Evolutionary conservation across 331 rosid species (phyloP).

Genomic region (Cydonia oblonga): DNA sequence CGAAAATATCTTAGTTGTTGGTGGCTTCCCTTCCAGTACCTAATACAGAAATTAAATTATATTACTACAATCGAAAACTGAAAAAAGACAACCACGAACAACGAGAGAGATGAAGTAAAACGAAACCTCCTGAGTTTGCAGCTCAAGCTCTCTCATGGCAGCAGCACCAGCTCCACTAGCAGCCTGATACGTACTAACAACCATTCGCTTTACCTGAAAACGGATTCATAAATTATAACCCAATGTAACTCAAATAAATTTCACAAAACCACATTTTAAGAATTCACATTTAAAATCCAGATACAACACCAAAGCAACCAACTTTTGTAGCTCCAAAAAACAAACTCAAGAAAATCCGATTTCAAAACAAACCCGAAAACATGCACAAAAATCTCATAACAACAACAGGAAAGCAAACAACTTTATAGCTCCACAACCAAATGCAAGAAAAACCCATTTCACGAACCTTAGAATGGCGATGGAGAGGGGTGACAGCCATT

Average conservation of each 20-base stretch:
- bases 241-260: background rate
- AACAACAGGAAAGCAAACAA: background rate
- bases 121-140: slow-evolving; percentile 87
- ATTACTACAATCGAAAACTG: background rate
- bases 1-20: slow-evolving; percentile 75
- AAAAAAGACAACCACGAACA: background rate
- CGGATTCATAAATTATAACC: background rate
- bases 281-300: background rate
- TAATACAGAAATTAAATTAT: slow-evolving; percentile 7
- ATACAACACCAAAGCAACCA: background rate
- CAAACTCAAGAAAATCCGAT: background rate
- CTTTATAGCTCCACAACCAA: background rate
- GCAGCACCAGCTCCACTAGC: slow-evolving; percentile 99
- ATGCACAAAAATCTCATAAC: background rate
- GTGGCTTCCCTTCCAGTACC: slow-evolving; percentile 79
- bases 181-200: slow-evolving; percentile 95
- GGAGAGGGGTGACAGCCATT: slow-evolving; percentile 95
- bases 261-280: background rate
- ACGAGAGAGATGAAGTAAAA: background rate
- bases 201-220: slow-evolving; percentile 82
- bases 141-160: slow-evolving; percentile 97
- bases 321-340: background rate
- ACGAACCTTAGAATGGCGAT: slow-evolving; percentile 69
- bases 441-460: background rate
- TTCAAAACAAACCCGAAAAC: background rate